Evolutionary conservation across 257 asterid species (phyloP), one percentile per base, ranked within the genome.

Genomic region (Lavandula angustifolia): DNA sequence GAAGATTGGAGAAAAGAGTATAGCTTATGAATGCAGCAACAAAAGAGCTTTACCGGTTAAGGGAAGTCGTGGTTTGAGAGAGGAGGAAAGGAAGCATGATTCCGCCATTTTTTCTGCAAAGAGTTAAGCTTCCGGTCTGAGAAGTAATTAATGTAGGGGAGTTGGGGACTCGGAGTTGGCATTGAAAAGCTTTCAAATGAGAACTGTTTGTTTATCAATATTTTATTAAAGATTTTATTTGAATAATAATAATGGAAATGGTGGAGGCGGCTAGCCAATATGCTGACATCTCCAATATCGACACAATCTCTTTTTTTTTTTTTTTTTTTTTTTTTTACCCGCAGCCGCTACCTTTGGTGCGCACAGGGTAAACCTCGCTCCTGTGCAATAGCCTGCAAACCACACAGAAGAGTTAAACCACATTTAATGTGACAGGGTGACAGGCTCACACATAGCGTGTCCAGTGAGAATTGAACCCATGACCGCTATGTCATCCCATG

Each of bases 31-130:
- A 32, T n/a, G 3, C 3, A 7, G 5, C 32, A 7, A 6, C 52
- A 29, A 52, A 14, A 49, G n/a, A 11, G 9, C 3, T 22, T 64
- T 38, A 79, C 83, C 75, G 62, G 60, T 6, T 13, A 44, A 53
- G 40, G 54, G 9, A 33, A 75, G 49, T 1, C 32, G 66, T 37
- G 75, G 72, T 51, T 47, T 70, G 16, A 51, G 41, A 61, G 74
- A 42, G 52, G 75, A 18, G 67, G 78, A 44, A 29, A 76, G 68
- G 17, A 68, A 64, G 29, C 50, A 64, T 44, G 78, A 71, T 10
- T 71, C 74, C 42, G 82, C 78, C 85, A 80, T 78, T 52, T 32
- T 9, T 55, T 43, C 1, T 2, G 14, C 12, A 16, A 9, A 13
- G 12, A 32, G 33, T 43, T 42, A 37, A 17, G 55, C 33, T 38